These are phyloP conservation scores for Paecilomyces niveus DNA, from an alignment of 2,329 filamentous ascomycete genomes.

Conservation along the genomic window DNA sequence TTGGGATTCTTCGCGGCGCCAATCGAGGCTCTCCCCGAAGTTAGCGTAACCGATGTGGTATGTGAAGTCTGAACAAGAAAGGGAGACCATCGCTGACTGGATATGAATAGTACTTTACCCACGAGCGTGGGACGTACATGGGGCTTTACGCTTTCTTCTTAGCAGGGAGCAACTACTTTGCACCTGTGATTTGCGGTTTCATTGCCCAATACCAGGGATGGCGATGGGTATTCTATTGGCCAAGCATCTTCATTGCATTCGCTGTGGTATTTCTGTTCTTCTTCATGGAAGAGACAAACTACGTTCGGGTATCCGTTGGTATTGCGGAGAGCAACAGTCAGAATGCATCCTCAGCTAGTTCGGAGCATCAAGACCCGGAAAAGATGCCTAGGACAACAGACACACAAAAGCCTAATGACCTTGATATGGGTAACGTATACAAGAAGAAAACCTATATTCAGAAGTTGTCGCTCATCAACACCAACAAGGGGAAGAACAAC, in stretches of 20 bases:
- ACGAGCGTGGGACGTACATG: conserved; percentile 36
- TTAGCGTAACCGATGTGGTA: conserved; percentile 36
- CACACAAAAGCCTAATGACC: background rate
- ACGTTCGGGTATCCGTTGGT: conserved; percentile 19
- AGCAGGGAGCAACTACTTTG: conserved; percentile 36
- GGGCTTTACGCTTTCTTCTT: conserved; percentile 33
- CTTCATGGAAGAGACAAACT: conserved; percentile 52
- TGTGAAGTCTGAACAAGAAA: conserved; percentile 5
- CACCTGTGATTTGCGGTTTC: conserved; percentile 42
- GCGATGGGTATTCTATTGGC: conserved; percentile 46
- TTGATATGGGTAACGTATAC: conserved; percentile 10
- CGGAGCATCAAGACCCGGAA: background rate
- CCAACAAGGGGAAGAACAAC: conserved; percentile 22
- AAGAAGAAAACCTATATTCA: conserved; percentile 25
- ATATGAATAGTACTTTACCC: conserved; percentile 32
- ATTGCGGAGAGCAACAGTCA: background rate
- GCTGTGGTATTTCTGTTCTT: conserved; percentile 46
- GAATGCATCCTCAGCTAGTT: background rate
- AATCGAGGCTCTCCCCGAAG: conserved; percentile 35
- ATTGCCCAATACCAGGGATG: conserved; percentile 41
- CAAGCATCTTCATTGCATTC: conserved; percentile 42
- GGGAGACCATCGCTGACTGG: background rate
- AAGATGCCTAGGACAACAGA: background rate
- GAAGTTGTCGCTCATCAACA: conserved; percentile 24
- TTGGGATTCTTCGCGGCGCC: conserved; percentile 35